Evolutionary conservation across 129 eudicot genomes (phyloP).

Genomic region (Flaveria linearis): DNA sequence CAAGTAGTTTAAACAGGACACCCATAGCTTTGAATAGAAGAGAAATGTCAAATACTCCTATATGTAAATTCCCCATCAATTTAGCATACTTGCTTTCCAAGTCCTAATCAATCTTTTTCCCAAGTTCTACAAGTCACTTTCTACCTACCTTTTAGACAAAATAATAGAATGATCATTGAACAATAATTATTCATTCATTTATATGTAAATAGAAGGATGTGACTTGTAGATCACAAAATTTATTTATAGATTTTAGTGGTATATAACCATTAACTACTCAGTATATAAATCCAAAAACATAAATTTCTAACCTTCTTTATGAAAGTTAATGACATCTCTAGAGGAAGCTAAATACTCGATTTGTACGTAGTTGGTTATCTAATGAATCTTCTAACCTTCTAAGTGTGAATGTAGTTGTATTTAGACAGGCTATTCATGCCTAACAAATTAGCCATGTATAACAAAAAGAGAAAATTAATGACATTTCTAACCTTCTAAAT

Average conservation of each 20-base stretch:
- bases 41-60: conserved; percentile 27
- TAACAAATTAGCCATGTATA: neutral
- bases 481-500: neutral
- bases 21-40: neutral
- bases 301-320: neutral
- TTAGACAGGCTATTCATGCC: neutral
- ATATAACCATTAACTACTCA: neutral
- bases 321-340: conserved; percentile 13
- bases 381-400: neutral
- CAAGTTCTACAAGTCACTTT: conserved; percentile 36
- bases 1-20: neutral
- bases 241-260: neutral
- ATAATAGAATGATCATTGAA: conserved; percentile 27
- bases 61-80: conserved; percentile 29
- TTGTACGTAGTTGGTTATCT: neutral
- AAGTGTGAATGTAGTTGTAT: neutral
- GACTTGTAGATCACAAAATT: neutral
- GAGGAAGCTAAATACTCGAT: neutral
- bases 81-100: conserved; percentile 32
- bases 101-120: conserved; percentile 47
- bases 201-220: conserved; percentile 6
- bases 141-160: conserved; percentile 35
- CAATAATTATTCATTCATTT: conserved; percentile 24
- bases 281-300: neutral
- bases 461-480: neutral